phyloP scores from a whole-genome alignment of 495 filamentous ascomycete genomes.

The Neurospora sp. region DNA sequence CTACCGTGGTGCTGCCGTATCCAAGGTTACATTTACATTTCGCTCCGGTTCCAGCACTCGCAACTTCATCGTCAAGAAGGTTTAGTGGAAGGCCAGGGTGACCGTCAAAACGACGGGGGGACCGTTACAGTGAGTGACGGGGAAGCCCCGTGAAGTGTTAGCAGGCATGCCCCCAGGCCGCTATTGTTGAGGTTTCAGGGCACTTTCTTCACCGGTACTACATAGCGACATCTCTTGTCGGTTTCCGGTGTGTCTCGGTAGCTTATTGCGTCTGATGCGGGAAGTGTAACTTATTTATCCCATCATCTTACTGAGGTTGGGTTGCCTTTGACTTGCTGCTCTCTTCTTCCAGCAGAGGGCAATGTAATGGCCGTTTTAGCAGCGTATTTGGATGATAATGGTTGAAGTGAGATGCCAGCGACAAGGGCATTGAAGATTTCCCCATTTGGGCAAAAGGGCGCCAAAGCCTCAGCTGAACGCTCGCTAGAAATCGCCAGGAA shows the following conservation, averaged over 20 bases:
- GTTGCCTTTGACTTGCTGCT: neutral
- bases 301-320: neutral
- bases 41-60: neutral
- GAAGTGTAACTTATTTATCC: neutral
- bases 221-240: neutral
- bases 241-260: neutral
- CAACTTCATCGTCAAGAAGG: neutral
- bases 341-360: neutral
- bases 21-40: neutral
- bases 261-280: neutral
- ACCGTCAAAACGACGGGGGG: neutral
- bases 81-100: neutral
- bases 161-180: neutral
- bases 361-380: neutral
- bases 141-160: neutral
- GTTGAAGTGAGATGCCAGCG: neutral
- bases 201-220: neutral
- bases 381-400: neutral
- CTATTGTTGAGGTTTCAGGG: neutral
- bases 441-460: slow-evolving; percentile 17
- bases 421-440: slow-evolving; percentile 1
- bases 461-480: slow-evolving; percentile 22
- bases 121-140: neutral
- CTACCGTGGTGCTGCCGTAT: neutral
- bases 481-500: slow-evolving; percentile 25